Conservation (phyloP, 2,329 filamentous ascomycete genomes). For the Bipolaris zeicola region DNA sequence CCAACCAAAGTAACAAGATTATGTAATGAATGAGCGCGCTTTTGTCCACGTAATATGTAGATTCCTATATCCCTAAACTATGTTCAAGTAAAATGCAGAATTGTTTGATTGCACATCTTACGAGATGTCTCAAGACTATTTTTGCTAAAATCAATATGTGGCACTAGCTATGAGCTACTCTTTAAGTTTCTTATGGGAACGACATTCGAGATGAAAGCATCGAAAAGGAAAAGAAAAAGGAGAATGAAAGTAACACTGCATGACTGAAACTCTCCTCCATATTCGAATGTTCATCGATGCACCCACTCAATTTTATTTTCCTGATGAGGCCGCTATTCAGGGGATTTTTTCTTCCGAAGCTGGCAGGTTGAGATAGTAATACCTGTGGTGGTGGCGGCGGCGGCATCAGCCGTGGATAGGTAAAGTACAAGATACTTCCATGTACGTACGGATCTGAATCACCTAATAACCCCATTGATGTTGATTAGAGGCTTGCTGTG, state of each 20-base stretch:
- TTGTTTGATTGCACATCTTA: background rate
- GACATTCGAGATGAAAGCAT: too few species aligned
- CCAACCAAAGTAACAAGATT: background rate
- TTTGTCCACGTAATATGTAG: background rate
- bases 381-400: too few species aligned
- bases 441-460: background rate
- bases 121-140: too few species aligned
- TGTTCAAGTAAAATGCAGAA: background rate
- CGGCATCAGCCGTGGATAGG: background rate
- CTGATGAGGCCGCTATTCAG: too few species aligned
- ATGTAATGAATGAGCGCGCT: background rate
- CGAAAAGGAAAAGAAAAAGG: too few species aligned
- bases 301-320: too few species aligned
- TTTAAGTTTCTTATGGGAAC: too few species aligned
- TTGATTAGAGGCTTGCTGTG: background rate
- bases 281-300: too few species aligned
- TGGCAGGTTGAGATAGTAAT: background rate
- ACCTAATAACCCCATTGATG: background rate
- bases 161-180: too few species aligned
- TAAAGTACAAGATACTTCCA: background rate
- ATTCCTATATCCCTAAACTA: background rate
- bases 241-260: too few species aligned
- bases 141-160: too few species aligned
- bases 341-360: too few species aligned
- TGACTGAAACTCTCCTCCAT: accelerated